Conservation (phyloP, 257 asterid species). For the Nemophila menziesii region DNA sequence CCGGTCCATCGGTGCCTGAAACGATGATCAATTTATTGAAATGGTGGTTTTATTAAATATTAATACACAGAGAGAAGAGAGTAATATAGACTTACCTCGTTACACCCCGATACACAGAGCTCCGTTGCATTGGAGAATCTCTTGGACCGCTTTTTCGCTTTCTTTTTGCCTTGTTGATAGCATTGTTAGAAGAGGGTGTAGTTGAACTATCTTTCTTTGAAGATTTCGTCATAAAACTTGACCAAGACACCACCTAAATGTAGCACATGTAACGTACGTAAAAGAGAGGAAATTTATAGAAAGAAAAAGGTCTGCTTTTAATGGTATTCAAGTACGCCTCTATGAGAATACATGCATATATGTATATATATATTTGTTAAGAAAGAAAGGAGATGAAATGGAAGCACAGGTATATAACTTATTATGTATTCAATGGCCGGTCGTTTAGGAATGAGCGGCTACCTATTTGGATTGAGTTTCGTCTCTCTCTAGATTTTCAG, state of each 20-base stretch:
- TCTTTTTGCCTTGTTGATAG: slow-evolving; percentile 25
- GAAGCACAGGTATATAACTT: too few relatives aligned
- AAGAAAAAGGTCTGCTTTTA: slow-evolving; percentile 9
- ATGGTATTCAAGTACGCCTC: too few relatives aligned
- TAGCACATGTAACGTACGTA: not conserved
- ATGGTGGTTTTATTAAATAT: too few relatives aligned
- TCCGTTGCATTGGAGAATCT: slow-evolving; percentile 75
- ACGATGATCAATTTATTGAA: not conserved
- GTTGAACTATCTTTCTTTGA: slow-evolving; percentile 21
- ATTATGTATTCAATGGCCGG: too few relatives aligned
- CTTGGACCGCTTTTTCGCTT: slow-evolving; percentile 60
- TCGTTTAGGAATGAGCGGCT: too few relatives aligned
- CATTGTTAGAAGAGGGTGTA: slow-evolving; percentile 1
- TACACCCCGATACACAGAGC: slow-evolving; percentile 83
- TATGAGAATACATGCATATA: slow-evolving; percentile 1
- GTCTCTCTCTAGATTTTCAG: too few relatives aligned
- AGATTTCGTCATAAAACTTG: slow-evolving; percentile 52
- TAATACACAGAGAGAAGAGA: not conserved
- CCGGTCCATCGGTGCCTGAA: slow-evolving; percentile 97
- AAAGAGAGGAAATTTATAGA: too few relatives aligned
- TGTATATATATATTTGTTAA: slow-evolving; percentile 12
- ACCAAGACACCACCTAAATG: not conserved
- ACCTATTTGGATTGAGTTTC: too few relatives aligned
- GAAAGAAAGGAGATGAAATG: too few relatives aligned
- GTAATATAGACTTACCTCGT: slow-evolving; percentile 42